phyloP scores from a whole-genome alignment of 805 yeast genomes.

The Jamesozyma spencerorum region DNA sequence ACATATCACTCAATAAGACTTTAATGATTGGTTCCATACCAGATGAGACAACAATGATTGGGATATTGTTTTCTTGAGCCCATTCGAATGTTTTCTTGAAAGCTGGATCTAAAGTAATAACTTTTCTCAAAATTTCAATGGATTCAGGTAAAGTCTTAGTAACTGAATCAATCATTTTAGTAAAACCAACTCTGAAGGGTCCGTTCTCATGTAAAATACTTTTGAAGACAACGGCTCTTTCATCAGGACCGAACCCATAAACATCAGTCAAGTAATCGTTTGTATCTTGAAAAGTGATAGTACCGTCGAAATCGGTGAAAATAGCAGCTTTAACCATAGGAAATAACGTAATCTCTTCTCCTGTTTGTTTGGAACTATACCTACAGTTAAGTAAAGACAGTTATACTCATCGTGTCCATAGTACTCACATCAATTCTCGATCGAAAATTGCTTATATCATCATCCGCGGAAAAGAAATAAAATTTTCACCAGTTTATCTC shows the following conservation, averaged over 20 bases:
- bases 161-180: constrained; percentile 74
- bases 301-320: constrained; percentile 97
- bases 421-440: too few relatives aligned
- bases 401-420: too few relatives aligned
- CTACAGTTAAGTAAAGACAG: not conserved
- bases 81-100: constrained; percentile 73
- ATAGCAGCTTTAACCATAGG: constrained; percentile 56
- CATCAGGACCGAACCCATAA: constrained; percentile 71
- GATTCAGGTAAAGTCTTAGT: constrained; percentile 73
- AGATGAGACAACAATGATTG: constrained; percentile 77
- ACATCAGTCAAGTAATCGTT: constrained; percentile 86
- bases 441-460: too few relatives aligned
- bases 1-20: constrained; percentile 61
- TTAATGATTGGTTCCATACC: constrained; percentile 92
- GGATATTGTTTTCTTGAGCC: constrained; percentile 63
- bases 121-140: constrained; percentile 53
- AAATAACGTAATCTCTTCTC: too few relatives aligned
- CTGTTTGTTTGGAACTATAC: not conserved
- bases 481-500: not conserved
- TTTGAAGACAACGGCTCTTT: constrained; percentile 59
- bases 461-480: not conserved
- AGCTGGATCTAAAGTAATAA: constrained; percentile 81
- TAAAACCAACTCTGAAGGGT: constrained; percentile 75
- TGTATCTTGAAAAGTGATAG: constrained; percentile 90
- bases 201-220: constrained; percentile 60